A percentile compares a stretch with the other conserved stretches of the same genome.
phyloP scores from a whole-genome alignment of 768 basidiomycete species.

The Hygrophoropsis aurantiaca region DNA sequence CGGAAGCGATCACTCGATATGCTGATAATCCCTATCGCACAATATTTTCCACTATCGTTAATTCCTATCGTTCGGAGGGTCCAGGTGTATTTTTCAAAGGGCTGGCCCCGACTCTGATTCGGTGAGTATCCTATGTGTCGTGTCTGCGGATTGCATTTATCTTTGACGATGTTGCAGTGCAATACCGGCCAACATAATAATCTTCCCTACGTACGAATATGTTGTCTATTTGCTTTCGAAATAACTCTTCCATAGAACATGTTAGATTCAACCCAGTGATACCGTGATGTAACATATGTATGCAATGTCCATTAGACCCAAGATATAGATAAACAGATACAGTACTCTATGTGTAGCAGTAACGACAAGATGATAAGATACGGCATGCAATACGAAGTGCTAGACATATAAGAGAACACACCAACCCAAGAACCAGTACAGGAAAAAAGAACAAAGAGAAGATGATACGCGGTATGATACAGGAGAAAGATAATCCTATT shows the following conservation, averaged over 20 bases:
- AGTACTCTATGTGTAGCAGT: too few species aligned
- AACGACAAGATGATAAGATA: neutral
- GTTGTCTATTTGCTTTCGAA: slow-evolving; percentile 43
- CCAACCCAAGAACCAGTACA: too few species aligned
- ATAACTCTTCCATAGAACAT: neutral
- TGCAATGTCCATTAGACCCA: neutral
- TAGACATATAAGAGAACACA: too few species aligned
- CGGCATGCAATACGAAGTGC: neutral
- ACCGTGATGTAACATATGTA: too few species aligned
- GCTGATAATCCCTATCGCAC: slow-evolving; percentile 54
- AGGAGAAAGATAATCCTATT: too few species aligned
- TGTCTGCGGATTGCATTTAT: neutral
- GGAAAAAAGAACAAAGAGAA: too few species aligned
- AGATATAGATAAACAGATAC: neutral
- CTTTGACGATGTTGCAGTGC: slow-evolving; percentile 42
- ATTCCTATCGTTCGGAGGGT: slow-evolving; percentile 68
- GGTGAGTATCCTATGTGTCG: slow-evolving; percentile 40
- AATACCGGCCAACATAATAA: slow-evolving; percentile 86
- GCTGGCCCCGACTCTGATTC: slow-evolving; percentile 74
- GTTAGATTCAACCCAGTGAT: too few species aligned
- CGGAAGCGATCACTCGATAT: neutral
- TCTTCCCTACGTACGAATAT: slow-evolving; percentile 71
- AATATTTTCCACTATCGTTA: slow-evolving; percentile 53
- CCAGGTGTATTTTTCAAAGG: slow-evolving; percentile 72
- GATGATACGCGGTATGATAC: too few species aligned